These are phyloP conservation scores for Sporothrix protearum DNA, from an alignment of 2,329 filamentous ascomycete species.

Conservation along the genomic window DNA sequence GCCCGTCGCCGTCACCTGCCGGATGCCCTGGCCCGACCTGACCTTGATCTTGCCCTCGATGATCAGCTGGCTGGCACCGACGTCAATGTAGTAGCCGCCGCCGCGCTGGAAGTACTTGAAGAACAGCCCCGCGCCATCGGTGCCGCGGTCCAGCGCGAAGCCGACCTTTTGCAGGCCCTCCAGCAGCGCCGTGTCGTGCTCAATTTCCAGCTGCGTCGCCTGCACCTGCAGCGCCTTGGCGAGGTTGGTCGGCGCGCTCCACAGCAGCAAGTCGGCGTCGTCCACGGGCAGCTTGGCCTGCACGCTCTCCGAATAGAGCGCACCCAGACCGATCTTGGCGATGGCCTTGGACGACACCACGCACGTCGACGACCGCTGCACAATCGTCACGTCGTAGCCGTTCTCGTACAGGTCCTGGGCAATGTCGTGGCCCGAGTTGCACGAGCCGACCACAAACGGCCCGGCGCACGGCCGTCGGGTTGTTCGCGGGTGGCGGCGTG, in stretches of 20 bases:
- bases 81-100: slow-evolving; percentile 59
- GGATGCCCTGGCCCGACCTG: slow-evolving; percentile 49
- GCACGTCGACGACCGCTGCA: slow-evolving; percentile 57
- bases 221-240: slow-evolving; percentile 50
- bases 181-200: slow-evolving; percentile 40
- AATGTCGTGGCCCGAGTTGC: slow-evolving; percentile 59
- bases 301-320: slow-evolving; percentile 38
- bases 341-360: slow-evolving; percentile 50
- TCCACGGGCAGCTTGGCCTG: slow-evolving; percentile 45
- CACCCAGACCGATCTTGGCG: slow-evolving; percentile 44
- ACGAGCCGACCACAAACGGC: slow-evolving; percentile 55
- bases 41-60: slow-evolving; percentile 56
- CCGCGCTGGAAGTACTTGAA: slow-evolving; percentile 60
- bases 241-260: slow-evolving; percentile 49
- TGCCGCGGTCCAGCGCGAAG: slow-evolving; percentile 56
- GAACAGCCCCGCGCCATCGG: slow-evolving; percentile 52
- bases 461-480: slow-evolving; percentile 42
- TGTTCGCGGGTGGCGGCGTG: slow-evolving; percentile 28
- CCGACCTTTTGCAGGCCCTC: slow-evolving; percentile 53
- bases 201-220: slow-evolving; percentile 38
- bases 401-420: slow-evolving; percentile 56
- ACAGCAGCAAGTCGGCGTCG: slow-evolving; percentile 54
- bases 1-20: slow-evolving; percentile 42
- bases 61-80: slow-evolving; percentile 52
- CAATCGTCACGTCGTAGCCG: slow-evolving; percentile 57